Percentiles rank a stretch among this genome's conserved stretches.
Evolutionary conservation across 208 protist genomes (phyloP).

Genomic region (Trichomonas tenax): DNA sequence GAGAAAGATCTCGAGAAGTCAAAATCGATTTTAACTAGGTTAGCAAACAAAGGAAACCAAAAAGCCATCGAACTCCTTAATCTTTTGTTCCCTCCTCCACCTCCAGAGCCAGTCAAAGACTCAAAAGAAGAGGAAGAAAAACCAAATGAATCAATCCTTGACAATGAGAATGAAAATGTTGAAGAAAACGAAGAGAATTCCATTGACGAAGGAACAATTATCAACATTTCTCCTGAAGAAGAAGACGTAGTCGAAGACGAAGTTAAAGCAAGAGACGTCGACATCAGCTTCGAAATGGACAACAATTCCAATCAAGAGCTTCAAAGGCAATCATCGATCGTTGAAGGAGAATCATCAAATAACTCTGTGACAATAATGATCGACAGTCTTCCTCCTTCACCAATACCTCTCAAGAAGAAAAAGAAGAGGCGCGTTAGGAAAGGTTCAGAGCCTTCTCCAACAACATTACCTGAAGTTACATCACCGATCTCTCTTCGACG

Average conservation of each 20-base stretch:
- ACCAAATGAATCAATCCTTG: too few species aligned
- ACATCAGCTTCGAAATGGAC: too few species aligned
- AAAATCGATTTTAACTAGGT: background rate
- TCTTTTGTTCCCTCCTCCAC: background rate
- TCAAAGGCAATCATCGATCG: too few species aligned
- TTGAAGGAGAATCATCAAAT: too few species aligned
- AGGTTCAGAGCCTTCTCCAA: too few species aligned
- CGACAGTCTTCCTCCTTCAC: background rate
- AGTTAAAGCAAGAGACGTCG: background rate
- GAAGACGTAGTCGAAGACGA: background rate
- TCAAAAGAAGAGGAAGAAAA: too few species aligned
- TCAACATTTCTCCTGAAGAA: background rate
- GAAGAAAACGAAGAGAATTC: background rate
- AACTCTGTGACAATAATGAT: too few species aligned
- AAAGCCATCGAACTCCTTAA: background rate
- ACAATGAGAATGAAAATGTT: background rate
- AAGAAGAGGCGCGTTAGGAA: background rate
- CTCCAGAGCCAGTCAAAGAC: too few species aligned
- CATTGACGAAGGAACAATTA: background rate
- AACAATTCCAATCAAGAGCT: too few species aligned
- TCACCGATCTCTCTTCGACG: background rate
- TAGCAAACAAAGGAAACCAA: background rate
- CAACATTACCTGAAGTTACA: background rate
- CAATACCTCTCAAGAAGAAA: background rate
- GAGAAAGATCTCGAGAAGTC: background rate